phyloP scores from a whole-genome alignment of 495 filamentous ascomycete genomes.

The Polyplosphaeria fusca region DNA sequence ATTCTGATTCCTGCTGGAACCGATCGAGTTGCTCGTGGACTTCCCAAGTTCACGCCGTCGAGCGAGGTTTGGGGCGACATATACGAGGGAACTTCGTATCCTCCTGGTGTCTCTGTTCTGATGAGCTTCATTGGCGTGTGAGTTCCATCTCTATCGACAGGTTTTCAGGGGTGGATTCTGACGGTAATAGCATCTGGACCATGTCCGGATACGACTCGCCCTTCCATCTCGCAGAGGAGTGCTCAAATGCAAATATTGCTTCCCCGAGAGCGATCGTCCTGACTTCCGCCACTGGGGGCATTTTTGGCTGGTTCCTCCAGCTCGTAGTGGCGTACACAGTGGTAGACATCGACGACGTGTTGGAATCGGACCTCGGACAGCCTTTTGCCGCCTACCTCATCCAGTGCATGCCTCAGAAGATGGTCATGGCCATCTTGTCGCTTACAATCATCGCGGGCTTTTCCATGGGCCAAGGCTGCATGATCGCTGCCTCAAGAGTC shows the following conservation, averaged over 20 bases:
- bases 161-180: too few relatives aligned
- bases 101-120: conserved; percentile 65
- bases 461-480: conserved; percentile 79
- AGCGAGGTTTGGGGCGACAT: conserved; percentile 69
- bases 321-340: conserved; percentile 80
- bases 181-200: conserved; percentile 64
- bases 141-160: too few relatives aligned
- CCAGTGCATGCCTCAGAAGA: conserved; percentile 64
- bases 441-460: conserved; percentile 75
- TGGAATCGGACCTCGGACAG: conserved; percentile 65
- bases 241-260: conserved; percentile 71
- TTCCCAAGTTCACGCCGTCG: conserved; percentile 61
- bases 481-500: conserved; percentile 75
- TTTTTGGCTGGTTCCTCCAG: conserved; percentile 73
- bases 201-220: conserved; percentile 71
- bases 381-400: conserved; percentile 73
- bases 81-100: conserved; percentile 66
- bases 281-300: conserved; percentile 63
- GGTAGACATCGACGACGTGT: conserved; percentile 58
- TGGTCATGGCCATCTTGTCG: conserved; percentile 62
- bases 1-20: conserved; percentile 68
- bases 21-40: conserved; percentile 45
- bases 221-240: conserved; percentile 76
- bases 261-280: conserved; percentile 75
- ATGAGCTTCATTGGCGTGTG: conserved; percentile 75